Evolutionary conservation across 2,329 filamentous ascomycete genomes (phyloP).

Genomic region (Apiospora saccharicola): DNA sequence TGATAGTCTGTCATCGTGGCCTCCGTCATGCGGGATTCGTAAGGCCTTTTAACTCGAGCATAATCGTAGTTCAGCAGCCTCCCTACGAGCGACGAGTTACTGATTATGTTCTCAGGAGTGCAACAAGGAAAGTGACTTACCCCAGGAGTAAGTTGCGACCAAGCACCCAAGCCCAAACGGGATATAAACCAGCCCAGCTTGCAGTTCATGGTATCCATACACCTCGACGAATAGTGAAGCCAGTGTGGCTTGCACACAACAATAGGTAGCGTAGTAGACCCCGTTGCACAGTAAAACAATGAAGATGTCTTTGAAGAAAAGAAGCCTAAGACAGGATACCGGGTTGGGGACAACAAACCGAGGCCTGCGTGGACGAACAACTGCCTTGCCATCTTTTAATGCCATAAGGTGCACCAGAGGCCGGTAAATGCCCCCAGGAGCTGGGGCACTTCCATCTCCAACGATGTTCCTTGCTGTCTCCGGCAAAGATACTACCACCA

Average conservation of each 20-base stretch:
- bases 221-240: not conserved
- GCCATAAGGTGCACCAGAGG: not conserved
- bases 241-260: not conserved
- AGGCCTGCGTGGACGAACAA: not conserved
- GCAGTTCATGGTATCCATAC: not conserved
- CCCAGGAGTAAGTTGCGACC: not conserved
- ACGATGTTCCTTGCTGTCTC: not conserved
- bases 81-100: not conserved
- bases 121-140: not conserved
- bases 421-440: not conserved
- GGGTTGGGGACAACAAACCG: slow-evolving; percentile 25
- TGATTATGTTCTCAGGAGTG: too few species aligned
- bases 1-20: too few species aligned
- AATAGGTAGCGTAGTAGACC: not conserved
- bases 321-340: not conserved
- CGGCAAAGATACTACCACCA: slow-evolving; percentile 26
- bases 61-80: not conserved
- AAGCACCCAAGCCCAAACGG: not conserved
- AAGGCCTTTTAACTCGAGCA: not conserved
- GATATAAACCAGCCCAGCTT: not conserved
- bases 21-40: not conserved
- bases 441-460: not conserved
- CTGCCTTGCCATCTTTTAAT: not conserved
- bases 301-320: not conserved
- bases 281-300: not conserved